A percentile compares a stretch with the other conserved stretches of the same genome.
These are phyloP conservation scores for Russula olivacea DNA, from an alignment of 768 basidiomycete genomes.

Conservation along the genomic window DNA sequence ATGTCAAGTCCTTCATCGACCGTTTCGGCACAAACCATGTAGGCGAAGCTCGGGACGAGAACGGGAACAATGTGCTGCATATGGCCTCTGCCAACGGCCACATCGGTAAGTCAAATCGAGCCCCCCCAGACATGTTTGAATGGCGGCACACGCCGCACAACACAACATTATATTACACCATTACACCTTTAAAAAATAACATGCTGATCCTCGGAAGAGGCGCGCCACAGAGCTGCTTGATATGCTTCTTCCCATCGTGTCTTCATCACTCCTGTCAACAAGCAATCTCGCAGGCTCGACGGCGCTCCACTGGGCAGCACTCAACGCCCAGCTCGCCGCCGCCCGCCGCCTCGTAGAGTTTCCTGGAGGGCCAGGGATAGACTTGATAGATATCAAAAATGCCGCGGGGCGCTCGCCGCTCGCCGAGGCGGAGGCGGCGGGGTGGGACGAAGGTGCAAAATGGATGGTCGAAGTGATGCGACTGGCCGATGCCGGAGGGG, in stretches of 20 bases:
- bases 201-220: constrained; percentile 43
- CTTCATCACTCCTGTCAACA: constrained; percentile 48
- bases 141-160: not conserved
- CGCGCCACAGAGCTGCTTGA: constrained; percentile 60
- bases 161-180: not conserved
- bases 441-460: constrained; percentile 78
- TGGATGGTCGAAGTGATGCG: constrained; percentile 82
- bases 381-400: constrained; percentile 74
- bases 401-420: constrained; percentile 67
- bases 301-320: constrained; percentile 85
- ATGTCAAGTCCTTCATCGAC: constrained; percentile 60
- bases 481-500: constrained; percentile 46
- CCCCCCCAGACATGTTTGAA: not conserved
- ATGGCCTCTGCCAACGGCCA: constrained; percentile 91
- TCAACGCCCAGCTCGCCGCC: constrained; percentile 70
- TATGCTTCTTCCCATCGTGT: constrained; percentile 58
- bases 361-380: constrained; percentile 52
- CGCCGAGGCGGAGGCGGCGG: constrained; percentile 71
- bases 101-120: constrained; percentile 46
- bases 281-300: constrained; percentile 75
- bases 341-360: constrained; percentile 55
- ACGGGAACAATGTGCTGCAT: constrained; percentile 76
- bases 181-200: not conserved
- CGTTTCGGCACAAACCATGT: constrained; percentile 50
- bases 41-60: constrained; percentile 54